phyloP scores from a whole-genome alignment of 2,329 filamentous ascomycete genomes.

The Ophiobolus disseminans region DNA sequence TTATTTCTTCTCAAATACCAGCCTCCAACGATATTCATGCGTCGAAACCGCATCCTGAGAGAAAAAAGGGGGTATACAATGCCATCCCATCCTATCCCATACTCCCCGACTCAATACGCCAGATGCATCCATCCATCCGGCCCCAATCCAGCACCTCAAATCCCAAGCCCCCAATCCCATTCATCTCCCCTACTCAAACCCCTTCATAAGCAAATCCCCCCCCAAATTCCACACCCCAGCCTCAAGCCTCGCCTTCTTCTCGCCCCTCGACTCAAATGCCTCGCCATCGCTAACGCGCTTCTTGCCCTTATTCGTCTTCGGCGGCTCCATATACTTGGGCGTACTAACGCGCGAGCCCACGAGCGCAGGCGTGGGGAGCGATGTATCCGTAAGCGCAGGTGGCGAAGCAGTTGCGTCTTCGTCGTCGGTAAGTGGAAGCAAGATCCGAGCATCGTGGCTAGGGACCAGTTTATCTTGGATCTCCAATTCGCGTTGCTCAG shows the following conservation, averaged over 20 bases:
- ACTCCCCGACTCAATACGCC: too few relatives aligned
- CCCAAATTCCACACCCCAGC: conserved; percentile 7
- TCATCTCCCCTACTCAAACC: background rate
- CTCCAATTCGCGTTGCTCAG: conserved; percentile 23
- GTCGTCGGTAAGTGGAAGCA: too few relatives aligned
- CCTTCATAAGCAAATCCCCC: conserved; percentile 8
- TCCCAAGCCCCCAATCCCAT: too few relatives aligned
- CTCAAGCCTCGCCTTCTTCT: conserved; percentile 25
- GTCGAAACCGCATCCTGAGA: too few relatives aligned
- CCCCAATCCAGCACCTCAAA: too few relatives aligned
- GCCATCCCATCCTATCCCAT: too few relatives aligned
- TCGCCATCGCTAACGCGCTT: conserved; percentile 11
- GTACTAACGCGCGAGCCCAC: conserved; percentile 31
- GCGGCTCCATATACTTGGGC: conserved; percentile 17
- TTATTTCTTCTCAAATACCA: too few relatives aligned
- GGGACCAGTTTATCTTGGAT: conserved; percentile 15
- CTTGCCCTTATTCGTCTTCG: background rate
- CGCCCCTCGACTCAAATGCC: conserved; percentile 4
- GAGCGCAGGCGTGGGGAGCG: conserved; percentile 30
- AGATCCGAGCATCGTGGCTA: too few relatives aligned
- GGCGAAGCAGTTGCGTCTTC: conserved; percentile 27
- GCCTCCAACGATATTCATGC: too few relatives aligned
- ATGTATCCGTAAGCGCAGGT: conserved; percentile 37
- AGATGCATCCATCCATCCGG: too few relatives aligned
- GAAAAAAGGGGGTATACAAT: too few relatives aligned